These are phyloP conservation scores for Fraxinus ornus DNA, from an alignment of 305 asterid genomes.

Conservation along the genomic window DNA sequence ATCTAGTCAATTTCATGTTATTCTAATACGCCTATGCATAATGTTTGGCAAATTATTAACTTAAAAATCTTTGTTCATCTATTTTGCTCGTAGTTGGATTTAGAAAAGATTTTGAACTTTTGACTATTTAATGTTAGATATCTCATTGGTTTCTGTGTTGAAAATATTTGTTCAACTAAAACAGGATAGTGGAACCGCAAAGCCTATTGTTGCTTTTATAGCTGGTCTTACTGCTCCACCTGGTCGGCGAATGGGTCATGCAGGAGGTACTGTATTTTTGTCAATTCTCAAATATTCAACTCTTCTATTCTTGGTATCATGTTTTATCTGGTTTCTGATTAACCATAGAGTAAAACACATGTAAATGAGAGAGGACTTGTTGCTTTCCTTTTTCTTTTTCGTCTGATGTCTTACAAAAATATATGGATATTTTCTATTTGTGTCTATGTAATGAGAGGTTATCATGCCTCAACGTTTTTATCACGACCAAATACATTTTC, in stretches of 20 bases:
- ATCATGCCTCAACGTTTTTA: neutral
- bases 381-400: neutral
- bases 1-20: neutral
- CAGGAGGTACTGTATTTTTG: conserved; percentile 69
- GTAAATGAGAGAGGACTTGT: neutral
- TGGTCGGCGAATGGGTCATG: conserved; percentile 98
- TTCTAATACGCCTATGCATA: neutral
- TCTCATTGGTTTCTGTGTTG: conserved; percentile 6
- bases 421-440: neutral
- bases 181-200: conserved; percentile 90
- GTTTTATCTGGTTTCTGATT: conserved; percentile 24
- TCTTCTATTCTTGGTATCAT: neutral
- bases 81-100: neutral
- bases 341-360: neutral
- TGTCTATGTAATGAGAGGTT: neutral
- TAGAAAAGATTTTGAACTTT: conserved; percentile 7
- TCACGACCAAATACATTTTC: neutral
- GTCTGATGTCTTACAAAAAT: neutral
- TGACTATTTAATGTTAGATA: neutral
- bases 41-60: neutral
- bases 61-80: neutral
- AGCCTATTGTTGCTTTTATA: conserved; percentile 91
- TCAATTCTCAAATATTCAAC: conserved; percentile 5
- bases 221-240: conserved; percentile 99
- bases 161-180: conserved; percentile 4